Percentiles rank a stretch among this genome's conserved stretches.
These are phyloP conservation scores for Penicillium sp. DNA, from an alignment of 2,329 filamentous ascomycete genomes.

Conservation along the genomic window DNA sequence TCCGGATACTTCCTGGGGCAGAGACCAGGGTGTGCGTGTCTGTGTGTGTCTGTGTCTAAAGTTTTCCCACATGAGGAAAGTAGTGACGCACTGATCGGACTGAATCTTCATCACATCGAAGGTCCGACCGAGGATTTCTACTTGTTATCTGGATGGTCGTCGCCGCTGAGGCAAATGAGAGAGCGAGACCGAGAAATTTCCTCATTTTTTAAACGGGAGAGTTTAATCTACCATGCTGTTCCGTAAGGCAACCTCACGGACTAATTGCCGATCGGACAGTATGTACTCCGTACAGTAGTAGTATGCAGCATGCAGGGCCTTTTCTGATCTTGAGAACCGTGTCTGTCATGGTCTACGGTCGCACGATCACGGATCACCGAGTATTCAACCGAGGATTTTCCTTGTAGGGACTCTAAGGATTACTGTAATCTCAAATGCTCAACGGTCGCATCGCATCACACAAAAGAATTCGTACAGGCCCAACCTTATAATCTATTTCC, in stretches of 20 bases:
- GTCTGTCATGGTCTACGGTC: background rate
- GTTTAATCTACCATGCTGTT: background rate
- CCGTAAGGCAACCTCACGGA: background rate
- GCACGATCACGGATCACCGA: background rate
- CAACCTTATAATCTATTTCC: conserved; percentile 15
- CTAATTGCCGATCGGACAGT: background rate
- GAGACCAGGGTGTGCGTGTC: background rate
- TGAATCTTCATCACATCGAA: background rate
- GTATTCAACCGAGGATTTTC: background rate
- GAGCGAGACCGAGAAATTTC: background rate
- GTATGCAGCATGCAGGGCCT: background rate
- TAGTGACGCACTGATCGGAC: conserved; percentile 6
- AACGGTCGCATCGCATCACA: background rate
- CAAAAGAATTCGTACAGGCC: background rate
- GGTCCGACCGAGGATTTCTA: background rate
- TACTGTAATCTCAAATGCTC: background rate
- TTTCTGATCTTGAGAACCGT: background rate
- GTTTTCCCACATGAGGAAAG: conserved; percentile 10
- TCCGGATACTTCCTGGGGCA: background rate
- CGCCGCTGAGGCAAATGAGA: background rate
- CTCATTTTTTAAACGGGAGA: background rate
- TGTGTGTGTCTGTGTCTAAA: background rate
- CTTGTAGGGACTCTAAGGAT: background rate
- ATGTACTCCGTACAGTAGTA: background rate
- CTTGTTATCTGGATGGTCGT: background rate